Percentiles rank a stretch among this genome's conserved stretches.
These are phyloP conservation scores for Elsinoe arachidis DNA, from an alignment of 2,329 filamentous ascomycete species.

Conservation along the genomic window DNA sequence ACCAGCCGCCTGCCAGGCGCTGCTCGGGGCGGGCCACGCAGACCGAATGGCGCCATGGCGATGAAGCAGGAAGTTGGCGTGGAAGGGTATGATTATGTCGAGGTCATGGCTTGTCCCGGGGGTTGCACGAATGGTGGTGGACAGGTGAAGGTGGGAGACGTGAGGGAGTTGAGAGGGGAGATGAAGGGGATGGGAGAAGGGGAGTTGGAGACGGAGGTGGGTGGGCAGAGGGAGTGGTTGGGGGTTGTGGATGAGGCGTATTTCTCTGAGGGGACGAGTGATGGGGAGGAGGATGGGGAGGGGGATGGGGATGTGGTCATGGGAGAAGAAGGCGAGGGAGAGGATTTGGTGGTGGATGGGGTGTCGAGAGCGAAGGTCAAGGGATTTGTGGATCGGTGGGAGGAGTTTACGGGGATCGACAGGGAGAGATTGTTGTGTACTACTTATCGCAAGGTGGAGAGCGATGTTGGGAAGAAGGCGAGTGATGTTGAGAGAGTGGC, in stretches of 20 bases:
- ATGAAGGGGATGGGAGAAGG: conserved; percentile 15
- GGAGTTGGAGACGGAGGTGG: conserved; percentile 29
- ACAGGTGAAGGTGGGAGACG: conserved; percentile 84
- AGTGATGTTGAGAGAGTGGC: conserved; percentile 73
- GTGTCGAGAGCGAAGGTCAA: conserved; percentile 59
- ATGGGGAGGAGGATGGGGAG: conserved; percentile 23
- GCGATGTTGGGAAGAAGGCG: conserved; percentile 77
- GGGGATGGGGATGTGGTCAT: conserved; percentile 13
- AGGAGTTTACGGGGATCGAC: conserved; percentile 58
- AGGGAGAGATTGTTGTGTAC: conserved; percentile 70
- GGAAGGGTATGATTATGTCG: conserved; percentile 72
- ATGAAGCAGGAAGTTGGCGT: conserved; percentile 37
- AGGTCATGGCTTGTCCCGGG: conserved; percentile 99
- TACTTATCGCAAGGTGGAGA: conserved; percentile 84
- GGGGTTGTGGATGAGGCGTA: conserved; percentile 56
- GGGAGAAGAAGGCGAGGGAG: conserved; percentile 17
- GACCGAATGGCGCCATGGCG: conserved; percentile 32
- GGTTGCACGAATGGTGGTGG: conserved; percentile 97
- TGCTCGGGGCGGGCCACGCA: conserved; percentile 48
- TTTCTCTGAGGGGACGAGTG: conserved; percentile 22
- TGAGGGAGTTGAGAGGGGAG: conserved; percentile 37
- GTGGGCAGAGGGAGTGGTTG: conserved; percentile 43
- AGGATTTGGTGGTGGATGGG: conserved; percentile 29
- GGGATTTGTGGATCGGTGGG: conserved; percentile 68
- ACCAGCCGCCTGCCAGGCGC: conserved; percentile 73